Evolutionary conservation across 192 early-diverging fungal species (phyloP).

Genomic region (Linnemannia hyalina): DNA sequence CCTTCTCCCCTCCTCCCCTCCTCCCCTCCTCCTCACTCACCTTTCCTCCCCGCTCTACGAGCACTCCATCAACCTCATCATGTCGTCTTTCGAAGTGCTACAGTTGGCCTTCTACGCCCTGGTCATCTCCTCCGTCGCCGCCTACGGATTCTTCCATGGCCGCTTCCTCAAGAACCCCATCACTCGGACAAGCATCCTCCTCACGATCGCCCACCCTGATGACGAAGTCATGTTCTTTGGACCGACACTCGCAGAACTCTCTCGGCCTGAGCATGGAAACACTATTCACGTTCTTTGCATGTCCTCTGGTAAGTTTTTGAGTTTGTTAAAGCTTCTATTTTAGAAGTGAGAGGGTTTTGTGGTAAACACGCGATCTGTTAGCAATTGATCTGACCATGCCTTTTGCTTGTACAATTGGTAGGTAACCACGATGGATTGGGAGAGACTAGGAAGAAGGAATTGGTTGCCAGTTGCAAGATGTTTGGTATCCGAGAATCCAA

Average conservation of each 20-base stretch:
- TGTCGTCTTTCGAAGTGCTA: conserved; percentile 20
- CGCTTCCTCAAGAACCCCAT: conserved; percentile 37
- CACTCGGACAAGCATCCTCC: conserved; percentile 60
- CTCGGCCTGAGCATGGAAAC: conserved; percentile 58
- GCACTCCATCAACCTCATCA: not conserved
- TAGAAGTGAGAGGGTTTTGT: not conserved
- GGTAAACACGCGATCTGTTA: not conserved
- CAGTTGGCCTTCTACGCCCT: conserved; percentile 33
- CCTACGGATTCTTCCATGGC: conserved; percentile 44
- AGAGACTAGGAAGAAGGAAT: conserved; percentile 68
- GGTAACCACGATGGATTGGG: conserved; percentile 83
- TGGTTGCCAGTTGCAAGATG: conserved; percentile 68
- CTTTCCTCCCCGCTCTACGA: not conserved
- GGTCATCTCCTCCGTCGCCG: conserved; percentile 17
- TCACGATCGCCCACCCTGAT: conserved; percentile 94
- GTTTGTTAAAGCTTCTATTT: not conserved
- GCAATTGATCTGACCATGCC: not conserved
- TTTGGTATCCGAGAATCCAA: conserved; percentile 67
- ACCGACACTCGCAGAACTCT: conserved; percentile 76
- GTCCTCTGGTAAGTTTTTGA: conserved; percentile 76
- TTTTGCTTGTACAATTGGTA: conserved; percentile 30
- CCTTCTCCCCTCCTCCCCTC: not conserved
- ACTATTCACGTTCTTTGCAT: conserved; percentile 85
- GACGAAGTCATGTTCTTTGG: conserved; percentile 99
- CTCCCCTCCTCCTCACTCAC: not conserved